Evolutionary conservation across 2,329 filamentous ascomycete species (phyloP).

Genomic region (Volutella citrinella): DNA sequence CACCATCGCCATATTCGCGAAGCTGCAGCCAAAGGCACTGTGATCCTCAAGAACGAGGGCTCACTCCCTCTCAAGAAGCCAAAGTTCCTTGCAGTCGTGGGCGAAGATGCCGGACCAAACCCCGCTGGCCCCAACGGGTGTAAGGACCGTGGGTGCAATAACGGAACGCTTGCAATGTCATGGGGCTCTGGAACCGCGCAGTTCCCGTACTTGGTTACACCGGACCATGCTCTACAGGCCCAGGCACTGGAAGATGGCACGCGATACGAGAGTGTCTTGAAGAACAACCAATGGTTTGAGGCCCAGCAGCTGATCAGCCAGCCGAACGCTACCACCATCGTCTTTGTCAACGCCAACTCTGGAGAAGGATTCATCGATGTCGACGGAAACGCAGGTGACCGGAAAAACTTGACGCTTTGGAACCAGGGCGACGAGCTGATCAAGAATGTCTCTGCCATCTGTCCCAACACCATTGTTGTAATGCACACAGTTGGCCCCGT

Average conservation of each 20-base stretch:
- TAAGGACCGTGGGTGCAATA: conserved; percentile 59
- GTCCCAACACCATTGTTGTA: conserved; percentile 88
- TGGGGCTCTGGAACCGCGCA: conserved; percentile 76
- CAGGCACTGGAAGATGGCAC: conserved; percentile 59
- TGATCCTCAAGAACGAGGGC: conserved; percentile 83
- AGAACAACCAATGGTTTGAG: conserved; percentile 61
- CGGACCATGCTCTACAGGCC: conserved; percentile 65
- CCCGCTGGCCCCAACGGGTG: conserved; percentile 77
- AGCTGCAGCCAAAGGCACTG: conserved; percentile 74
- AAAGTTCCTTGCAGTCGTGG: conserved; percentile 72
- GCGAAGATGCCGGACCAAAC: conserved; percentile 78
- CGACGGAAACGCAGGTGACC: conserved; percentile 82
- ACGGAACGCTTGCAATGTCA: conserved; percentile 67
- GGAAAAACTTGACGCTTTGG: conserved; percentile 92
- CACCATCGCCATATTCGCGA: conserved; percentile 73
- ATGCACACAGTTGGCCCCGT: conserved; percentile 84
- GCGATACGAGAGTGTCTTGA: conserved; percentile 63
- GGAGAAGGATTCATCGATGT: conserved; percentile 85
- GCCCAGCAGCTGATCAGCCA: conserved; percentile 59
- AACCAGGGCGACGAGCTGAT: conserved; percentile 76
- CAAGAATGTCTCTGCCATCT: conserved; percentile 71
- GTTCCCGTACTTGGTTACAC: conserved; percentile 74
- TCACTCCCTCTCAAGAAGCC: conserved; percentile 76
- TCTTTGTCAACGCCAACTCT: conserved; percentile 84
- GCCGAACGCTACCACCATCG: conserved; percentile 68